Conservation (phyloP, 345 rosid genomes). For the Murraya koenigii region DNA sequence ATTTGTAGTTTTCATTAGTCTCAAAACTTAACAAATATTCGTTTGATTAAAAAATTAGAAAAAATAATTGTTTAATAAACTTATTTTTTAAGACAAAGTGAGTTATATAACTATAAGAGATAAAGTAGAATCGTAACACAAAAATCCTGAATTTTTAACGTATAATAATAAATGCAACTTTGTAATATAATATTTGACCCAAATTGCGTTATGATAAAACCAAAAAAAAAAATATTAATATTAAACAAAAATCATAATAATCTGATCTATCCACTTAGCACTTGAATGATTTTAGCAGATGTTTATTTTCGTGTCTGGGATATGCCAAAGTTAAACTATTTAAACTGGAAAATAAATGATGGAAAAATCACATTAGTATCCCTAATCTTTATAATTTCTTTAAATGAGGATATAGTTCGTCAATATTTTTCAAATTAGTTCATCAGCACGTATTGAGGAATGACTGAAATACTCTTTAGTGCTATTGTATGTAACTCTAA, state of each 20-base stretch:
- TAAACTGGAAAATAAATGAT: conserved; percentile 12
- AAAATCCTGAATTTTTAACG: background rate
- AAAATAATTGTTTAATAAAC: too few relatives aligned
- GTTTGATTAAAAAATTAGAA: background rate
- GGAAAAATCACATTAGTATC: background rate
- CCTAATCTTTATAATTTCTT: background rate
- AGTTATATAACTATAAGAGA: too few relatives aligned
- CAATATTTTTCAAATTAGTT: background rate
- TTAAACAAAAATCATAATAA: background rate
- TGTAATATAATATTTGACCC: background rate
- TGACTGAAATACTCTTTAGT: too few relatives aligned
- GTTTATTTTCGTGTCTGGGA: conserved; percentile 34
- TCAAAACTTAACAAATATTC: background rate
- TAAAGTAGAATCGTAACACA: background rate
- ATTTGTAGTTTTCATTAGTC: background rate
- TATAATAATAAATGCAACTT: background rate
- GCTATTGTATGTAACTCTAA: too few relatives aligned
- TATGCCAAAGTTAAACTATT: conserved; percentile 39
- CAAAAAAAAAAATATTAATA: background rate
- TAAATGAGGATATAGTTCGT: background rate
- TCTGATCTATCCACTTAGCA: conserved; percentile 13
- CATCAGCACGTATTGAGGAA: background rate
- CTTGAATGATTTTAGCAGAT: conserved; percentile 5
- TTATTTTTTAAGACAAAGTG: too few relatives aligned
- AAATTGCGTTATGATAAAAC: background rate